Conservation (phyloP, 2,329 filamentous ascomycete species). For the Epichloe coenophiala region DNA sequence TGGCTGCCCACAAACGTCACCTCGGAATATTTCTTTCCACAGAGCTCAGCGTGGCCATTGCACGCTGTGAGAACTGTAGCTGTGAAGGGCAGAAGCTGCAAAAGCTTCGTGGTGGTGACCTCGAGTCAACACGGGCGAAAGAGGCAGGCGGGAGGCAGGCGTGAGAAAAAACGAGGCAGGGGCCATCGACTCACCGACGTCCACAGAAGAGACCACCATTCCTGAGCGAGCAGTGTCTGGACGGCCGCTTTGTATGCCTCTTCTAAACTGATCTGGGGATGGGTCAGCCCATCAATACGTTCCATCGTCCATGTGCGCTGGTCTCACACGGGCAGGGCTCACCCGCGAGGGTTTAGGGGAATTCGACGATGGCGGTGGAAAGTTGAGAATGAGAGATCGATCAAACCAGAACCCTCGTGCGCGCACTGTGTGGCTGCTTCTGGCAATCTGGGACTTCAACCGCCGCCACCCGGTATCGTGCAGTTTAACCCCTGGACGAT, state of each 20-base stretch:
- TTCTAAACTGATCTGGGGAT: conserved; percentile 3
- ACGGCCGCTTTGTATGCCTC: background rate
- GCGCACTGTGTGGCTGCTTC: too few species aligned
- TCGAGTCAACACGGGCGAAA: background rate
- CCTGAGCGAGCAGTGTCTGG: background rate
- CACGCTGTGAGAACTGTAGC: conserved; percentile 24
- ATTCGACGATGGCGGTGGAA: background rate
- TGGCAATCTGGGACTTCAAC: too few species aligned
- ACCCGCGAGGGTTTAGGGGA: background rate
- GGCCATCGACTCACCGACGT: conserved; percentile 6
- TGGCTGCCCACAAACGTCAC: conserved; percentile 51
- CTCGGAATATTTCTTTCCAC: conserved; percentile 42
- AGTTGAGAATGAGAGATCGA: background rate
- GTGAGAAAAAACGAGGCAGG: background rate
- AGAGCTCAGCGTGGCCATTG: conserved; percentile 45
- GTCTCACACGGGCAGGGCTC: background rate
- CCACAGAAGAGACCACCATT: conserved; percentile 3
- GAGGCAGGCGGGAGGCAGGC: background rate
- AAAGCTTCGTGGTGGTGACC: conserved; percentile 6
- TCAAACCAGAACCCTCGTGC: background rate
- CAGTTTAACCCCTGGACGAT: too few species aligned
- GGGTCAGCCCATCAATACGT: conserved; percentile 5
- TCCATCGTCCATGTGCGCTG: conserved; percentile 7
- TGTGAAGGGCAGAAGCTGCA: conserved; percentile 9
- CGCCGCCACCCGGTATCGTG: too few species aligned